phyloP scores from a whole-genome alignment of 768 basidiomycete species.

The Tylopilus sp. region DNA sequence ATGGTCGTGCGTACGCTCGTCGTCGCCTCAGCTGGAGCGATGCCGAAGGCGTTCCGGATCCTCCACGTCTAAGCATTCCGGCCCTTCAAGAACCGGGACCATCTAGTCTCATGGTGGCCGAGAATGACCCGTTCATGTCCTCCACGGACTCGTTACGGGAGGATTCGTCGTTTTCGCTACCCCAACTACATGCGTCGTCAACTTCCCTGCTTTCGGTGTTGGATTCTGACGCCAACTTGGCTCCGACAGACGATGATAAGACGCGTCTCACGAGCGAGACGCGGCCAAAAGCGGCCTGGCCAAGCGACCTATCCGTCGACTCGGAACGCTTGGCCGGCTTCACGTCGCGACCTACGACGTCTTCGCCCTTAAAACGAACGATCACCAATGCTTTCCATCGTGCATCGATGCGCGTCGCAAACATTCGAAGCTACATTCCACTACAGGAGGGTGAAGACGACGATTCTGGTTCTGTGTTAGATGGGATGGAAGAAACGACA shows the following conservation, averaged over 20 bases:
- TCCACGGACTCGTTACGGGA: slow-evolving; percentile 31
- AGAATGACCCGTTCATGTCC: slow-evolving; percentile 51
- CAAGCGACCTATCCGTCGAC: slow-evolving; percentile 34
- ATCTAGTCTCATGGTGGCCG: slow-evolving; percentile 16
- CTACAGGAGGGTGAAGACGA: slow-evolving; percentile 46
- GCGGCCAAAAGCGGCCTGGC: slow-evolving; percentile 26
- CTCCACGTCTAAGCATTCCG: slow-evolving; percentile 27
- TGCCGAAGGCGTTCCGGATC: slow-evolving; percentile 45
- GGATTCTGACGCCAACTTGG: slow-evolving; percentile 36
- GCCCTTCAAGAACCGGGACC: slow-evolving; percentile 19
- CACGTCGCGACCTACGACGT: slow-evolving; percentile 38
- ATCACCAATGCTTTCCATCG: slow-evolving; percentile 57
- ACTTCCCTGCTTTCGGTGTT: slow-evolving; percentile 44
- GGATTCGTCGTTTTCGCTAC: slow-evolving; percentile 37
- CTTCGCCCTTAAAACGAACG: slow-evolving; percentile 60
- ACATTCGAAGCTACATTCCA: slow-evolving; percentile 61
- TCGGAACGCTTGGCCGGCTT: slow-evolving; percentile 46
- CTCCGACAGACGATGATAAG: slow-evolving; percentile 53
- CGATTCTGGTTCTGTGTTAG: slow-evolving; percentile 27
- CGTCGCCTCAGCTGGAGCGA: slow-evolving; percentile 59
- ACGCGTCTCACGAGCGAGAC: slow-evolving; percentile 53
- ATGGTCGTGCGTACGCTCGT: slow-evolving; percentile 37
- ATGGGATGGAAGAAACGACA: slow-evolving; percentile 37
- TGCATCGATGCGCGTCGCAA: slow-evolving; percentile 79
- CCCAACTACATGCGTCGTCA: slow-evolving; percentile 49